Conservation (phyloP, 1,139 yeast genomes). For the Sugiyamaella castrensis region DNA sequence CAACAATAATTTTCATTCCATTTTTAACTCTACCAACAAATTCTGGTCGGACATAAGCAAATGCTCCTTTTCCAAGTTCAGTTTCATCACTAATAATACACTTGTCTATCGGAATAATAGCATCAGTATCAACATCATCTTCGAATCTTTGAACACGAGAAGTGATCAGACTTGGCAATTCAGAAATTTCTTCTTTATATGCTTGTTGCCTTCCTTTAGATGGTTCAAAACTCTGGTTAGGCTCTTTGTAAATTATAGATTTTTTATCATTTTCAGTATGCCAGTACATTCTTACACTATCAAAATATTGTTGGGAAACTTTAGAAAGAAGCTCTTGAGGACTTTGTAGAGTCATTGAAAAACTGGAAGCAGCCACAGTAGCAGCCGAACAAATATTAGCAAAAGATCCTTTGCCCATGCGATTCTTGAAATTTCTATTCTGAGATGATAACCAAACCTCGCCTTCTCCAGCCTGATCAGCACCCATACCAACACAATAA, state of each 20-base stretch:
- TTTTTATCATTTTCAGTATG: constrained; percentile 7
- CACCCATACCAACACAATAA: constrained; percentile 20
- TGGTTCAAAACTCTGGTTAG: constrained; percentile 7
- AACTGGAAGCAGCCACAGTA: constrained; percentile 19
- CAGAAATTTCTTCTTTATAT: constrained; percentile 14
- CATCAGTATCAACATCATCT: constrained; percentile 20
- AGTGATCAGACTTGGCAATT: constrained; percentile 10
- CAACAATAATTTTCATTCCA: constrained; percentile 17
- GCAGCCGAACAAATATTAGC: constrained; percentile 18
- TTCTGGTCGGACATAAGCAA: constrained; percentile 20
- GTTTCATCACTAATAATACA: constrained; percentile 10
- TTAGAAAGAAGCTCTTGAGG: constrained; percentile 13
- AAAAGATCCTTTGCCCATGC: constrained; percentile 20
- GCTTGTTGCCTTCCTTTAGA: constrained; percentile 8
- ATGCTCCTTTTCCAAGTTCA: constrained; percentile 17
- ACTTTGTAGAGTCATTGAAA: constrained; percentile 17
- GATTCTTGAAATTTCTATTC: constrained; percentile 17
- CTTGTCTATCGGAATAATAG: constrained; percentile 19
- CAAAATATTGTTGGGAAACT: constrained; percentile 12
- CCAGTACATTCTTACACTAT: constrained; percentile 16
- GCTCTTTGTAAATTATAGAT: constrained; percentile 15
- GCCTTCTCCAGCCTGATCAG: constrained; percentile 19
- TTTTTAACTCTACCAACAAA: constrained; percentile 13
- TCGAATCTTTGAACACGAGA: constrained; percentile 19
- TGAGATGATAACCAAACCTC: constrained; percentile 21